phyloP scores from a whole-genome alignment of 169 alveolate genomes.

The Cyclospora cayetanensis region DNA sequence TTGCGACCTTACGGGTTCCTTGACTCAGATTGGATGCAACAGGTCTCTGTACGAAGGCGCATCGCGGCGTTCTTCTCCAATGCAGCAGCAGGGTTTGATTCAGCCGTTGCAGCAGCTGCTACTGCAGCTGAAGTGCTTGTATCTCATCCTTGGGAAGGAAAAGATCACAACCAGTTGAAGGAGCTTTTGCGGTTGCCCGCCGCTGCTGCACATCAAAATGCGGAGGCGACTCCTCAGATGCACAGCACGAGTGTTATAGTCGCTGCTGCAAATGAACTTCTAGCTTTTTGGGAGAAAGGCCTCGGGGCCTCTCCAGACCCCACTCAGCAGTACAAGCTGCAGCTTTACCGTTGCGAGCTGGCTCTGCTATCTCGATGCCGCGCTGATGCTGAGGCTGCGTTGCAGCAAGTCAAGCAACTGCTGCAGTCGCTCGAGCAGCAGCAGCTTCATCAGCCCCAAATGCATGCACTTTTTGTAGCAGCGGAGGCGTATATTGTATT shows the following conservation, averaged over 20 bases:
- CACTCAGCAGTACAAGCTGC: neutral
- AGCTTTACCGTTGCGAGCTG: slow-evolving; percentile 16
- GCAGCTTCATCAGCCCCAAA: slow-evolving; percentile 17
- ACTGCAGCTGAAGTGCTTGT: neutral
- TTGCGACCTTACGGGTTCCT: slow-evolving; percentile 22
- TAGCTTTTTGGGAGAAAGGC: too few species aligned
- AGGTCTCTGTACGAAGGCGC: neutral
- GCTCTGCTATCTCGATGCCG: neutral
- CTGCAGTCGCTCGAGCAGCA: slow-evolving; percentile 33
- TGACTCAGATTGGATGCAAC: slow-evolving; percentile 27
- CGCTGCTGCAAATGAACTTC: too few species aligned
- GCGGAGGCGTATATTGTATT: slow-evolving; percentile 26
- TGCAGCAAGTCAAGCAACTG: slow-evolving; percentile 49
- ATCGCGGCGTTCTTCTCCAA: neutral
- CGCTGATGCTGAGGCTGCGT: slow-evolving; percentile 18
- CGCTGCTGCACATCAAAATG: neutral
- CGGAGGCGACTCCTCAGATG: neutral
- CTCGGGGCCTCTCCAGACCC: too few species aligned
- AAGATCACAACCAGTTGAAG: neutral
- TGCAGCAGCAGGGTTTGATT: slow-evolving; percentile 2
- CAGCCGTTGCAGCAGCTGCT: slow-evolving; percentile 24
- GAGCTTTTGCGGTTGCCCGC: slow-evolving; percentile 8
- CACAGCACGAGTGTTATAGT: too few species aligned
- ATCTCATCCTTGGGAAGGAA: neutral
- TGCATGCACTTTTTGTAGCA: slow-evolving; percentile 22